phyloP scores from a whole-genome alignment of 805 yeast genomes.

The Candida tibetensis region DNA sequence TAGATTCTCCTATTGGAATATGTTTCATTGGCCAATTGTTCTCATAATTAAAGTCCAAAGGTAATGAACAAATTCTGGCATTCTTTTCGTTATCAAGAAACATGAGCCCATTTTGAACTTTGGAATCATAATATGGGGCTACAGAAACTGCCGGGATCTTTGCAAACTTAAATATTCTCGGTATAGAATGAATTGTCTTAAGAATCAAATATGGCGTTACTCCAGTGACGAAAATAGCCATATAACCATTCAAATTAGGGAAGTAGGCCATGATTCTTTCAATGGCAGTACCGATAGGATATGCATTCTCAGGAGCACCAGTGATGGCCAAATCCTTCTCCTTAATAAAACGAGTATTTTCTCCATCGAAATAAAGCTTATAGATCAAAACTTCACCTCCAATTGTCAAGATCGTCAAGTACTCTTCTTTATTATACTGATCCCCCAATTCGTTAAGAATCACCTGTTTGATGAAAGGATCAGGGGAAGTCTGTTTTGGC shows the following conservation, averaged over 20 bases:
- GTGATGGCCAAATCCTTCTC: slow-evolving; percentile 50
- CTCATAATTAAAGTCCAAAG: slow-evolving; percentile 50
- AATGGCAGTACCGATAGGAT: slow-evolving; percentile 61
- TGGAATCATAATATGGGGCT: slow-evolving; percentile 47
- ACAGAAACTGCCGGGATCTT: slow-evolving; percentile 65
- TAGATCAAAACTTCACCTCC: slow-evolving; percentile 80
- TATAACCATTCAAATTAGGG: slow-evolving; percentile 54
- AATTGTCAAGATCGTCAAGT: slow-evolving; percentile 66
- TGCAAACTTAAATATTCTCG: slow-evolving; percentile 66
- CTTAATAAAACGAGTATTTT: slow-evolving; percentile 39
- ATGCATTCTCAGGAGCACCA: slow-evolving; percentile 81
- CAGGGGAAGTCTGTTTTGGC: slow-evolving; percentile 55
- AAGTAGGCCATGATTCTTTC: slow-evolving; percentile 67
- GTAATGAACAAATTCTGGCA: slow-evolving; percentile 59
- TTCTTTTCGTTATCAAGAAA: slow-evolving; percentile 68
- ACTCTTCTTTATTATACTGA: slow-evolving; percentile 50
- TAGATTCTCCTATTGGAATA: slow-evolving; percentile 53
- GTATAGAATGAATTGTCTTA: slow-evolving; percentile 61
- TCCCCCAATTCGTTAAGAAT: slow-evolving; percentile 69
- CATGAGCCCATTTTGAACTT: slow-evolving; percentile 52
- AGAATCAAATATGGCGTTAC: slow-evolving; percentile 64
- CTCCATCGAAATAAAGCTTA: slow-evolving; percentile 51
- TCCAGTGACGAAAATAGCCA: slow-evolving; percentile 71
- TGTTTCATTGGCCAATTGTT: slow-evolving; percentile 59
- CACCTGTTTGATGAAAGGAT: slow-evolving; percentile 69